phyloP scores from a whole-genome alignment of 2,329 filamentous ascomycete genomes.

The Sporothrix inflata region DNA sequence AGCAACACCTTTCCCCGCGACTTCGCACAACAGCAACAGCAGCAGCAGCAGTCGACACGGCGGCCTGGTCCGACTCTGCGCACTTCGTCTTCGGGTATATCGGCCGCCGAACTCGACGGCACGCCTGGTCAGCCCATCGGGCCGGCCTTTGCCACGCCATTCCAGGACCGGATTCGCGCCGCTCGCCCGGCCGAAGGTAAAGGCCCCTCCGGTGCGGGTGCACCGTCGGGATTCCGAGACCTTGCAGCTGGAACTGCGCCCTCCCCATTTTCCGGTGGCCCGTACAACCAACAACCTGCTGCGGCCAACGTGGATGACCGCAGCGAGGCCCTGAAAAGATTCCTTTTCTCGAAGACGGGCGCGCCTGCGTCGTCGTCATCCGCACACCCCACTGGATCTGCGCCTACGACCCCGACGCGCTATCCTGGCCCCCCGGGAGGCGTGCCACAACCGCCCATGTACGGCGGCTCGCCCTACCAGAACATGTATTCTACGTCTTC shows the following conservation, averaged over 20 bases:
- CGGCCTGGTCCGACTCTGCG: slow-evolving; percentile 48
- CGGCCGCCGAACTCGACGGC: slow-evolving; percentile 70
- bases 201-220: slow-evolving; percentile 27
- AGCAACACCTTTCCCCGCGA: slow-evolving; percentile 27
- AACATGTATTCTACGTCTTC: slow-evolving; percentile 30
- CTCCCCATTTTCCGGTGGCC: not conserved
- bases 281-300: not conserved
- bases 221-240: slow-evolving; percentile 22
- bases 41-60: slow-evolving; percentile 36
- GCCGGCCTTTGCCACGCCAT: slow-evolving; percentile 70
- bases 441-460: not conserved
- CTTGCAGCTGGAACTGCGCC: slow-evolving; percentile 11
- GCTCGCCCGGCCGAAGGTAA: slow-evolving; percentile 45
- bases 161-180: slow-evolving; percentile 63
- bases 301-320: slow-evolving; percentile 40
- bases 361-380: slow-evolving; percentile 16
- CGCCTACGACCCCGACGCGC: slow-evolving; percentile 6
- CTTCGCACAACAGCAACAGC: slow-evolving; percentile 24
- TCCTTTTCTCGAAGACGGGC: slow-evolving; percentile 50
- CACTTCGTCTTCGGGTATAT: slow-evolving; percentile 58
- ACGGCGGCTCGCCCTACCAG: slow-evolving; percentile 26
- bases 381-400: not conserved
- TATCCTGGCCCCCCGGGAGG: not conserved
- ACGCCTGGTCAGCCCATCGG: slow-evolving; percentile 59
- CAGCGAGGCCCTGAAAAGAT: slow-evolving; percentile 60